Evolutionary conservation across 768 basidiomycete species (phyloP).

Genomic region (Leccinum arenicola): DNA sequence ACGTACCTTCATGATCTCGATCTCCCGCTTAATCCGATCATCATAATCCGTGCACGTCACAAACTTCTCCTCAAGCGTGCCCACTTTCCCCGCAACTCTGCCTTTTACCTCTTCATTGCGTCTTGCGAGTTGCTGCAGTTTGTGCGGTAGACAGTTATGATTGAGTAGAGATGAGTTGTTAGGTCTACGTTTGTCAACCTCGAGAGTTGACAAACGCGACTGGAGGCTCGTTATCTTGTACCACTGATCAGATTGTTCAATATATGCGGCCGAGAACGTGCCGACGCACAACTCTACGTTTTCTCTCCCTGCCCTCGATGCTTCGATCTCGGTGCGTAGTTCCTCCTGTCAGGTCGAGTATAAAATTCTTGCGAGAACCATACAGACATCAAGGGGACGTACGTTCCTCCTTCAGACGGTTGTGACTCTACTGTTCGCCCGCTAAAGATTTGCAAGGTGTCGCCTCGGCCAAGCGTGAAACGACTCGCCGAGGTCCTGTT

Average conservation of each 20-base stretch:
- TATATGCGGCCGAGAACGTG: background rate
- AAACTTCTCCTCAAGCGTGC: conserved; percentile 64
- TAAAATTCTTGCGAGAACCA: background rate
- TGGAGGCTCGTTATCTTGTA: conserved; percentile 47
- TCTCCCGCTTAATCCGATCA: background rate
- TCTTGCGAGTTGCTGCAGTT: conserved; percentile 12
- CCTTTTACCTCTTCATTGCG: conserved; percentile 13
- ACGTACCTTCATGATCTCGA: conserved; percentile 52
- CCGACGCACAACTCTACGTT: conserved; percentile 61
- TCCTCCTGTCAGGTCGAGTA: conserved; percentile 60
- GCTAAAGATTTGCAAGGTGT: conserved; percentile 89
- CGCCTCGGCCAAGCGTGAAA: conserved; percentile 90
- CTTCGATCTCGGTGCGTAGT: conserved; percentile 95
- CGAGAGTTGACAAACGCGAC: conserved; percentile 68
- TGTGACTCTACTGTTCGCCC: conserved; percentile 92
- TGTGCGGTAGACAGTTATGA: conserved; percentile 18
- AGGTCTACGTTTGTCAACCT: conserved; percentile 43
- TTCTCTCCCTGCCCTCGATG: conserved; percentile 76
- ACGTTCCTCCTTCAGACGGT: conserved; percentile 93
- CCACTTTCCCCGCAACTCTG: conserved; percentile 58
- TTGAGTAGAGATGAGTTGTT: conserved; percentile 14
- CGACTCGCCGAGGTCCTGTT: conserved; percentile 79
- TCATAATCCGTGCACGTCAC: conserved; percentile 85
- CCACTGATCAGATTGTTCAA: background rate
- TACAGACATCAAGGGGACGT: conserved; percentile 17